Percentiles rank a stretch among this genome's conserved stretches.
phyloP scores from a whole-genome alignment of 2,329 filamentous ascomycete species.

The Fusarium sp. region DNA sequence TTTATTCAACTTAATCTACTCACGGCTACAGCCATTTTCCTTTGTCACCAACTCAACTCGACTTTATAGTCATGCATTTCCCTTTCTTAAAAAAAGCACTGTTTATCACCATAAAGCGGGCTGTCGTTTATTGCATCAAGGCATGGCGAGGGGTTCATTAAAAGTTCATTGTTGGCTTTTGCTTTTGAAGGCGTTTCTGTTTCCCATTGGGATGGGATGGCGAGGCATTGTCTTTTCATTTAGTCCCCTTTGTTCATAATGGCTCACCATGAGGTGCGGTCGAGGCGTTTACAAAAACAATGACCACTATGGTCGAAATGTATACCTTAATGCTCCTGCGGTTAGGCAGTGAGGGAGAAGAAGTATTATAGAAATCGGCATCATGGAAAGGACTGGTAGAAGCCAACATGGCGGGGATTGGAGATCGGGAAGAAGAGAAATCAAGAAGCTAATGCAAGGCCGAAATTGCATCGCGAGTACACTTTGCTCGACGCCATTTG shows the following conservation, averaged over 20 bases:
- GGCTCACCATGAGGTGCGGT: conserved; percentile 32
- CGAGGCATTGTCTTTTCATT: conserved; percentile 39
- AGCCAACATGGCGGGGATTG: conserved; percentile 21
- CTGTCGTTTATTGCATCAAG: conserved; percentile 42
- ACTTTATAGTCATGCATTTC: conserved; percentile 15
- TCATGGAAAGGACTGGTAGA: conserved; percentile 25
- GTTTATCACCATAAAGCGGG: conserved; percentile 30
- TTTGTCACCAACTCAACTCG: conserved; percentile 33
- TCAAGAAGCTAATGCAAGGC: conserved; percentile 16
- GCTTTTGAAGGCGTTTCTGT: conserved; percentile 44
- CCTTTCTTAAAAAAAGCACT: conserved; percentile 38
- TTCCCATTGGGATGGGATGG: conserved; percentile 21
- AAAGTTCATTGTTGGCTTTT: conserved; percentile 41
- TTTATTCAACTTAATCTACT: not conserved
- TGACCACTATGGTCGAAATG: conserved; percentile 37
- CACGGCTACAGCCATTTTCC: conserved; percentile 25
- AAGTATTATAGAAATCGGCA: conserved; percentile 26
- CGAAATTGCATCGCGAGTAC: conserved; percentile 19
- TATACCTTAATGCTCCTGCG: conserved; percentile 46
- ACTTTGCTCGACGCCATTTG: conserved; percentile 26
- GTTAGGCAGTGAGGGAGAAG: conserved; percentile 39
- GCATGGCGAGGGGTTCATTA: conserved; percentile 49
- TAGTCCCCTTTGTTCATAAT: conserved; percentile 33
- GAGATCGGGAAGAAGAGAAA: conserved; percentile 18
- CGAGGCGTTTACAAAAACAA: conserved; percentile 42